These are phyloP conservation scores for Acmispon strigosus DNA, from an alignment of 306 rosid species.

Conservation along the genomic window DNA sequence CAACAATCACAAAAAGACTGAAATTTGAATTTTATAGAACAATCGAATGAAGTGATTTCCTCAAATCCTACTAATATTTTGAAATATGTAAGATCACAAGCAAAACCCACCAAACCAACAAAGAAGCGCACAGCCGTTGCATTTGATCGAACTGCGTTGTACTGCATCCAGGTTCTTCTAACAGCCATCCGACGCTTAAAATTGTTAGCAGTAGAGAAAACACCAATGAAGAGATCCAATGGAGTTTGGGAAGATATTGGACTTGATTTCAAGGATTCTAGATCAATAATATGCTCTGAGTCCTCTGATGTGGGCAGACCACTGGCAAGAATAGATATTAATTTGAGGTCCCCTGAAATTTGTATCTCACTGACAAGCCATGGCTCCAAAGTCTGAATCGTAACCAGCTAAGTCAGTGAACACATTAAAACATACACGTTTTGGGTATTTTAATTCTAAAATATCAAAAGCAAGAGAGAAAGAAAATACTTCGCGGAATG, in stretches of 20 bases:
- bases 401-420: slow-evolving; percentile 30
- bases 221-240: slow-evolving; percentile 82
- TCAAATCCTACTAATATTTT: background rate
- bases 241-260: slow-evolving; percentile 43
- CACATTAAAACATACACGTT: slow-evolving; percentile 13
- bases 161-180: slow-evolving; percentile 99
- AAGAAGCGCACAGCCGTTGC: slow-evolving; percentile 80
- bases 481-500: slow-evolving; percentile 74
- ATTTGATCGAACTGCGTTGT: slow-evolving; percentile 63
- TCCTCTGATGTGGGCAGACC: slow-evolving; percentile 97
- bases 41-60: background rate
- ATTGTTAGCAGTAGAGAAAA: slow-evolving; percentile 97
- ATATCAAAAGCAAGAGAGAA: background rate
- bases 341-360: slow-evolving; percentile 78
- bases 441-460: background rate
- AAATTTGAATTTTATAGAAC: background rate
- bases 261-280: slow-evolving; percentile 62
- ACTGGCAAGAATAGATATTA: slow-evolving; percentile 83
- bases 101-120: slow-evolving; percentile 89
- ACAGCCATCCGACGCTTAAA: slow-evolving; percentile 95
- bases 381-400: slow-evolving; percentile 86
- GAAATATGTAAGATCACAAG: slow-evolving; percentile 4
- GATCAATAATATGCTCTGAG: slow-evolving; percentile 72
- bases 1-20: background rate
- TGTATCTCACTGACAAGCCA: slow-evolving; percentile 87